A percentile compares a stretch with the other conserved stretches of the same genome.
These are phyloP conservation scores for Aeminium ludgeri DNA, from an alignment of 495 filamentous ascomycete species.

Conservation along the genomic window DNA sequence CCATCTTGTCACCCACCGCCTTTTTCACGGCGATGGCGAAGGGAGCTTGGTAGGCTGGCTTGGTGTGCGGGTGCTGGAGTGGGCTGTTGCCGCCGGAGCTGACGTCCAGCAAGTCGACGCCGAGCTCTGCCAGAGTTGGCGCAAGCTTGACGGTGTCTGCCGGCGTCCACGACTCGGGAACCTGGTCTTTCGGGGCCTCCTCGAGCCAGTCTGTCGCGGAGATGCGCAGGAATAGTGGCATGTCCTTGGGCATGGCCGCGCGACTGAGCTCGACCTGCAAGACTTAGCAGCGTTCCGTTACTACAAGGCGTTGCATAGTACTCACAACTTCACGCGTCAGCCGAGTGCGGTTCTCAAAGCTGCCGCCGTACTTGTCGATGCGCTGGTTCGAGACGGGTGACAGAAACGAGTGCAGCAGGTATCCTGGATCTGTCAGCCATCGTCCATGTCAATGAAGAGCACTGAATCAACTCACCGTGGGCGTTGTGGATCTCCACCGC, in stretches of 20 bases:
- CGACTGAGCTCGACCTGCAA: slow-evolving; percentile 16
- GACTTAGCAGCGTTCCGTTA: no score
- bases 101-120: slow-evolving; percentile 50
- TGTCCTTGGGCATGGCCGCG: slow-evolving; percentile 13
- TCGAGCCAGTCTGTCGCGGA: slow-evolving; percentile 30
- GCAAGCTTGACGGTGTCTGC: slow-evolving; percentile 41
- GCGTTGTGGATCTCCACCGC: slow-evolving; percentile 41
- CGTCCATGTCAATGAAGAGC: not conserved
- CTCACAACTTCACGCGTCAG: slow-evolving; percentile 23
- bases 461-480: slow-evolving; percentile 20
- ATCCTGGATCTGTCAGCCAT: slow-evolving; percentile 11
- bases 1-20: slow-evolving; percentile 40
- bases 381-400: slow-evolving; percentile 26
- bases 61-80: slow-evolving; percentile 38
- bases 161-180: slow-evolving; percentile 36
- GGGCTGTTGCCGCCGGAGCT: slow-evolving; percentile 43
- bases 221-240: slow-evolving; percentile 26
- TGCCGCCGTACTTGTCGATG: slow-evolving; percentile 29
- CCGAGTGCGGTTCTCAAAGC: slow-evolving; percentile 27
- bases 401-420: slow-evolving; percentile 25
- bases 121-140: slow-evolving; percentile 32
- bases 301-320: not conserved
- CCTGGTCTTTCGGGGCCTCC: slow-evolving; percentile 25
- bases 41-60: slow-evolving; percentile 49
- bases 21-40: slow-evolving; percentile 46